Base-by-base conservation (phyloP, 208 protist species). In the Balamuthia mandrillaris region DNA sequence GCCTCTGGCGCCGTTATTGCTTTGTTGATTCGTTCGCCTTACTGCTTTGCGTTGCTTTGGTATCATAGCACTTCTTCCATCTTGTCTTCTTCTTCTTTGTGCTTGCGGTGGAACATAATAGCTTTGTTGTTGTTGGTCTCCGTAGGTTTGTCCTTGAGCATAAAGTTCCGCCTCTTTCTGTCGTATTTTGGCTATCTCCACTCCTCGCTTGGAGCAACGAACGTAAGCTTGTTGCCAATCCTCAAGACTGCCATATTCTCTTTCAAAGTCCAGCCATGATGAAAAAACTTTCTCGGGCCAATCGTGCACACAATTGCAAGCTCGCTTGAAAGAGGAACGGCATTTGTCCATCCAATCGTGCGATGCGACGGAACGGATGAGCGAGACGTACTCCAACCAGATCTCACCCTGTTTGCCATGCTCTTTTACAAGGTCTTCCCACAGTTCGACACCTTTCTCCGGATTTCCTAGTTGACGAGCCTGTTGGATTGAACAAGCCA, bases 151-250 rank as follows among this genome's bases (percentile, higher is more conserved):
- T 21, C 5, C 5, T 37, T 31, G 31, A 24, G 37, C 35, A 16
- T 77, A 45, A 39, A 58, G 66, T 21, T 77, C 66, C 18, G 49
- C 49, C 21, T 77, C 44, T 45, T 77, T n/a, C 44, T 77, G 66
- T 6, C 56, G 44, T 27, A 39, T 39, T 4, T 39, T 14, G 3
- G 56, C 42, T 6, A 77, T 27, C 21, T 5, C 9, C 16, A 29
- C 3, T 39, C 49, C n/a, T 45, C 56, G 49, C 6, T 39, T 35
- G 2, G 42, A 58, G 24, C 56, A 45, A 24, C 66, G 37, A 5
- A 39, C 44, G 27, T 27, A 45, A 3, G 66, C 66, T 29, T 77
- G 44, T 2, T 77, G 44, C 16, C 33, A 77, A 16, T 45, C 66
- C 10, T 39, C 42, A 21, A 77, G 42, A 29, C 56, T 45, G 10